Evolutionary conservation across 805 yeast species (phyloP), one percentile per base, ranked within the genome.

Genomic region (Barnettozyma vustinii): DNA sequence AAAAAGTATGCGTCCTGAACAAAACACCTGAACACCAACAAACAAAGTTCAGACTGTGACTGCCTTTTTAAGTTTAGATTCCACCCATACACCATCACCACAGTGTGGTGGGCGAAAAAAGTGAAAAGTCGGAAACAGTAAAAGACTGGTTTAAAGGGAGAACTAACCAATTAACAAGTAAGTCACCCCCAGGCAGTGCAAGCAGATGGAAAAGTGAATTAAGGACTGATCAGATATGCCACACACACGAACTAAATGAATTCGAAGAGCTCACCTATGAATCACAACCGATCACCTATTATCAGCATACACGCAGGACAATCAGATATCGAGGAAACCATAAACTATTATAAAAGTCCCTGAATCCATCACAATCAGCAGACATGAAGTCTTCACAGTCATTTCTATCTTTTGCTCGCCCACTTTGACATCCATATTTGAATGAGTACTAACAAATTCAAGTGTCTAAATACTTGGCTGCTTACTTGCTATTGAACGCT

Each of bases 401-500:
- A 30, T 13, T 30, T 13, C 12, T 30, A 9, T 30, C 33, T 30
- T 30, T 30, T 10, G 13, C 23, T 8, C 7, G 12, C 39, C 20
- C 23, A 36, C 20, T 10, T 5, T 23, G n/a, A 10, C 27, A 7
- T n/a, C 30, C 4, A 20, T 23, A 4, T 8, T 21, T 39, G 26
- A 13, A 9, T 12, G 12, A 33, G 27, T 56, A 58, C 60, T 57
- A 56, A 57, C 59, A 50, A 40, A 13, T 19, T 13, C 19, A 40
- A 59, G 64, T 60, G 64, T 60, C 64, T 51, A 94, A 90, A 87
- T 92, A 92, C 84, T 86, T 94, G 79, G 99, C 99, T 79, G 98
- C 99, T 76, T 94, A 94, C 83, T 86, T 94, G 77, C 86, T 92
- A 79, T 84, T 94, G 77, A 90, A 85, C 79, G 90, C 94, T 74